These are phyloP conservation scores for Pisolithus albus DNA, from an alignment of 768 basidiomycete genomes.

Conservation along the genomic window DNA sequence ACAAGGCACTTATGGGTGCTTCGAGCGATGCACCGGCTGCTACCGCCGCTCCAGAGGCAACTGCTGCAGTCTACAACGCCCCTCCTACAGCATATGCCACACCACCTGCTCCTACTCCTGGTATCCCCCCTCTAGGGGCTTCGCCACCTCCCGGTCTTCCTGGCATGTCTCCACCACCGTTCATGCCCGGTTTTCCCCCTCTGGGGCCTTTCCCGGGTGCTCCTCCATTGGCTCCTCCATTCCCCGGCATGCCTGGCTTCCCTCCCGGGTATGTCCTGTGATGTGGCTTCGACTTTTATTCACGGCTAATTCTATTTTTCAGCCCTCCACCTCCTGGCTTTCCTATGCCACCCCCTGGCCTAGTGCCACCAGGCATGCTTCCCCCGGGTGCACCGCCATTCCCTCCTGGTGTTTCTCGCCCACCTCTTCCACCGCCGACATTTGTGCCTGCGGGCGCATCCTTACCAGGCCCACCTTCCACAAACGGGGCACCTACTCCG, in stretches of 20 bases:
- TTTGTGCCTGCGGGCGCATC: slow-evolving; percentile 27
- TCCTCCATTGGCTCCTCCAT: slow-evolving; percentile 35
- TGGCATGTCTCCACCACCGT: slow-evolving; percentile 39
- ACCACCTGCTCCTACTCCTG: slow-evolving; percentile 31
- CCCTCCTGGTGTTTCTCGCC: slow-evolving; percentile 31
- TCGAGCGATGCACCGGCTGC: slow-evolving; percentile 30
- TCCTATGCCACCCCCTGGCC: slow-evolving; percentile 40
- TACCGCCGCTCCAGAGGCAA: slow-evolving; percentile 32
- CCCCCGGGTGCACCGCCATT: slow-evolving; percentile 34
- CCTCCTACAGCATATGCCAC: slow-evolving; percentile 64
- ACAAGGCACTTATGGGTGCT: slow-evolving; percentile 86
- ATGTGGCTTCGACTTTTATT: slow-evolving; percentile 9
- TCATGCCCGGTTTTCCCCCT: slow-evolving; percentile 33
- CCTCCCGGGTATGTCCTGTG: slow-evolving; percentile 46
- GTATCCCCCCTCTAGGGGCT: slow-evolving; percentile 22
- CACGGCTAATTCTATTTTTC: slow-evolving; percentile 8
- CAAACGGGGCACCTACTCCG: slow-evolving; percentile 19
- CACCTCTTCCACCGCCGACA: slow-evolving; percentile 28
- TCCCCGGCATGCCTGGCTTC: slow-evolving; percentile 44
- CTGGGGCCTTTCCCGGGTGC: slow-evolving; percentile 33
- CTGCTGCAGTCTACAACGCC: slow-evolving; percentile 65
- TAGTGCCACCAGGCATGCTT: slow-evolving; percentile 27
- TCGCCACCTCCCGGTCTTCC: slow-evolving; percentile 36
- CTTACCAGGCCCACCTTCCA: slow-evolving; percentile 21
- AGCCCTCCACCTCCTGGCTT: slow-evolving; percentile 53